These are phyloP conservation scores for Geotrichum carabidarum DNA, from an alignment of 1,139 yeast species.

Conservation along the genomic window DNA sequence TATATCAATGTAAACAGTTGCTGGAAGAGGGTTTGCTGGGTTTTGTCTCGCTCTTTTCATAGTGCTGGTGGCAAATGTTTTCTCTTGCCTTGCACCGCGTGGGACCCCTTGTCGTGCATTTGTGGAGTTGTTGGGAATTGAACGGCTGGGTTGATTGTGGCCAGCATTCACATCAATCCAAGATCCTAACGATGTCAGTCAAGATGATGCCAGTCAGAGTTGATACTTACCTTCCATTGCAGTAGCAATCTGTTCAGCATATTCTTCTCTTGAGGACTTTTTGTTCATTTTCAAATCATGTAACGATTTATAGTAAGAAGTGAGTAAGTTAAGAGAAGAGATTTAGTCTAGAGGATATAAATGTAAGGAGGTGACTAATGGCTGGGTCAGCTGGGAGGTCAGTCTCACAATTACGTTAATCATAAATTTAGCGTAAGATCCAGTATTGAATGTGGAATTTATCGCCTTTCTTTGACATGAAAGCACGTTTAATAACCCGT, in stretches of 20 bases:
- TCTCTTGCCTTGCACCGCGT: neutral
- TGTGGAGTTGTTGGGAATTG: neutral
- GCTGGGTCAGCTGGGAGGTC: constrained; percentile 6
- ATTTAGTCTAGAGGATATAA: neutral
- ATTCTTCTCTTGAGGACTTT: constrained; percentile 2
- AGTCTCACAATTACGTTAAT: neutral
- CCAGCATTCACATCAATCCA: constrained; percentile 2
- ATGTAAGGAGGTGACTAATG: neutral
- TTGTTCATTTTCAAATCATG: neutral
- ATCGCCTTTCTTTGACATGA: no score
- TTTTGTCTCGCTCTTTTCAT: neutral
- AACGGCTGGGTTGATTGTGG: neutral
- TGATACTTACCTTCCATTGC: constrained; percentile 1
- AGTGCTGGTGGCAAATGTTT: neutral
- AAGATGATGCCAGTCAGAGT: no score
- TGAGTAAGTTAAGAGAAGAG: neutral
- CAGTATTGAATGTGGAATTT: no score
- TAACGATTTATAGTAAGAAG: neutral
- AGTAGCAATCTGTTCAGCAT: neutral
- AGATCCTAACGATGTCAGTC: neutral
- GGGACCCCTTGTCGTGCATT: no score
- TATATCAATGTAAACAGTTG: constrained; percentile 5
- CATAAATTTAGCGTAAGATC: neutral
- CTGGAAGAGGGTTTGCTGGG: neutral
- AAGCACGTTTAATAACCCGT: no score